phyloP scores from a whole-genome alignment of 176 grass and related monocot species.

The Oryza meridionalis region DNA sequence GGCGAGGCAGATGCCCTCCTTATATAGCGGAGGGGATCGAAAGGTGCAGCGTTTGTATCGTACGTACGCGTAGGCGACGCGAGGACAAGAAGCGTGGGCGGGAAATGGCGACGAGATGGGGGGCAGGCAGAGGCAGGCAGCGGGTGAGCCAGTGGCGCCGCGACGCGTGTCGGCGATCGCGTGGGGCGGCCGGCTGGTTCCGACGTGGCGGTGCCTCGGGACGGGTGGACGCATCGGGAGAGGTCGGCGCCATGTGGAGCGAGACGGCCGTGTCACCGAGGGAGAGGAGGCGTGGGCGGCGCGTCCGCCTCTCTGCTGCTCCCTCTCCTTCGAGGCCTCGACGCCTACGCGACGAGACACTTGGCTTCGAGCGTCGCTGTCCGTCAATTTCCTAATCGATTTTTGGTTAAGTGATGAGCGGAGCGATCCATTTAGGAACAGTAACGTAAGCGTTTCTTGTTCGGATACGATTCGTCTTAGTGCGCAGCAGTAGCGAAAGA shows the following conservation, averaged over 20 bases:
- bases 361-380: slow-evolving; percentile 15
- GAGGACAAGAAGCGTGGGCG: slow-evolving; percentile 7
- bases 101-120: neutral
- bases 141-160: neutral
- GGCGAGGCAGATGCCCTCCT: neutral
- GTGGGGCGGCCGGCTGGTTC: slow-evolving; percentile 25
- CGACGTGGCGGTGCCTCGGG: slow-evolving; percentile 42
- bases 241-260: slow-evolving; percentile 45
- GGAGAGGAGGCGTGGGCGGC: slow-evolving; percentile 36
- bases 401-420: neutral
- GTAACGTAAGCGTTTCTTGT: slow-evolving; percentile 23
- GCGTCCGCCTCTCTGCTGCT: neutral
- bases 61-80: slow-evolving; percentile 44
- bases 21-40: slow-evolving; percentile 44
- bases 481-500: neutral
- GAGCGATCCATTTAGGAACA: neutral
- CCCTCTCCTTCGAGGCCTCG: neutral
- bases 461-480: neutral
- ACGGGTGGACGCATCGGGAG: slow-evolving; percentile 17
- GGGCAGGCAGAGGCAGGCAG: neutral
- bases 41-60: slow-evolving; percentile 2
- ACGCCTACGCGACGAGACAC: slow-evolving; percentile 30
- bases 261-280: neutral
- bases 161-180: slow-evolving; percentile 20
- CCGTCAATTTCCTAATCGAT: neutral